These are phyloP conservation scores for Pezicula neosporulosa DNA, from an alignment of 2,329 filamentous ascomycete species.

Conservation along the genomic window DNA sequence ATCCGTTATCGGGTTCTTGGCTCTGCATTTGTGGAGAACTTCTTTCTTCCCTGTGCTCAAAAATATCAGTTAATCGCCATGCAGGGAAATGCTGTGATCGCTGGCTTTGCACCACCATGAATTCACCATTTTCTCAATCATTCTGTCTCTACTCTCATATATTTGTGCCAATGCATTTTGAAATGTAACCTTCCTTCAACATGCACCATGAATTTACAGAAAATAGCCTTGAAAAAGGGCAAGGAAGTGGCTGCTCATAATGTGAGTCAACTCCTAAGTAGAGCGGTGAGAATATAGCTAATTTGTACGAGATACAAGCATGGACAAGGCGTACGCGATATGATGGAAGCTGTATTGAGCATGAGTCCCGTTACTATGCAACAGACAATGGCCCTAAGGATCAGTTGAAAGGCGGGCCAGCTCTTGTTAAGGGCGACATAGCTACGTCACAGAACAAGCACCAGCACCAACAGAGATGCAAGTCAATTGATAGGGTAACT, in stretches of 20 bases:
- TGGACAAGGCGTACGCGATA: constrained; percentile 17
- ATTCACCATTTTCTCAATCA: neutral
- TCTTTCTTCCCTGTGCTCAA: too few species aligned
- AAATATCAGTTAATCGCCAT: too few species aligned
- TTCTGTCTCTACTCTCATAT: neutral
- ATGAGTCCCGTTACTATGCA: constrained; percentile 9
- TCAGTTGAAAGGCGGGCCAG: constrained; percentile 21
- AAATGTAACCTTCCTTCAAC: constrained; percentile 13
- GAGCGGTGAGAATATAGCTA: constrained; percentile 10
- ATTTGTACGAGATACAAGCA: constrained; percentile 20
- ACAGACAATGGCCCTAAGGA: constrained; percentile 9
- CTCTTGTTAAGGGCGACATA: constrained; percentile 22
- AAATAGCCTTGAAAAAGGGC: constrained; percentile 27
- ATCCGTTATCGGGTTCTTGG: too few species aligned
- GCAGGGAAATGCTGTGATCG: too few species aligned
- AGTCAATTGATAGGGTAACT: constrained; percentile 44
- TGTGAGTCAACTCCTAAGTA: constrained; percentile 20
- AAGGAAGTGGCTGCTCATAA: constrained; percentile 27
- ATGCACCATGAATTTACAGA: constrained; percentile 29
- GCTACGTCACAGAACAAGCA: constrained; percentile 23
- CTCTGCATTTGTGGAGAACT: too few species aligned
- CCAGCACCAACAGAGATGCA: constrained; percentile 43
- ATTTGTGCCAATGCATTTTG: constrained; percentile 8
- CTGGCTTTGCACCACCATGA: neutral
- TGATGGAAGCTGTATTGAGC: constrained; percentile 1